Base-by-base conservation (phyloP, 2,329 filamentous ascomycete species). In the Colletotrichum plurivorum region DNA sequence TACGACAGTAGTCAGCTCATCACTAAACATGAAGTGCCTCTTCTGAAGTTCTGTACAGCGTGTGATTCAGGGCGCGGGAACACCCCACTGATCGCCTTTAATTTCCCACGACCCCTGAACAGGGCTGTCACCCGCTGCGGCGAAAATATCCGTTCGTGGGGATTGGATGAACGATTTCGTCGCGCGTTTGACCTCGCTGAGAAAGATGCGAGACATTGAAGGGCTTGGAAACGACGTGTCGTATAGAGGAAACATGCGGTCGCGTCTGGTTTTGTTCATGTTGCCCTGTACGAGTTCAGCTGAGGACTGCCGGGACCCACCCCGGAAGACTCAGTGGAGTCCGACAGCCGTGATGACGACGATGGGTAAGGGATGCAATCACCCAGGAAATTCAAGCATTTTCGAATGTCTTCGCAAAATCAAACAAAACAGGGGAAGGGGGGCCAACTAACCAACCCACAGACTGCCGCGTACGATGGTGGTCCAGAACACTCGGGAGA, bases 71-170 rank as follows among this genome's bases (percentile, higher is more conserved):
- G 60, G 43, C n/a, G 61, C 54, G 48, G 65, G 65, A 65, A 27
- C 31, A 43, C 61, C 61, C 65, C 65, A 59, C 65, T 68, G 65
- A 68, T 68, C 65, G 61, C 65, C 65, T 65, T 65, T 59, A 68
- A 68, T 68, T 54, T 65, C 65, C 61, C 20, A 36, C 8, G n/a
- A 31, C 65, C 65, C 61, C 59, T 62, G 49, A 61, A 20, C 59
- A 62, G 59, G 59, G 59, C 49, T 49, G 53, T 13, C 31, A 18
- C 9, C 10, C 13, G 25, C 16, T 53, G 53, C 31, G 31, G 31
- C 31, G 31, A 36, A 25, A 39, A 25, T 20, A 36, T 41, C 36
- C 25, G 41, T 55, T 43, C 41, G 45, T 22, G 18, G 51, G 31
- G 22, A 15, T 39, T 53, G 45, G 59, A 56, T 45, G 52, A 60